Conservation (phyloP, 352 stramenopile species). For the Globisporangium spiculum region DNA sequence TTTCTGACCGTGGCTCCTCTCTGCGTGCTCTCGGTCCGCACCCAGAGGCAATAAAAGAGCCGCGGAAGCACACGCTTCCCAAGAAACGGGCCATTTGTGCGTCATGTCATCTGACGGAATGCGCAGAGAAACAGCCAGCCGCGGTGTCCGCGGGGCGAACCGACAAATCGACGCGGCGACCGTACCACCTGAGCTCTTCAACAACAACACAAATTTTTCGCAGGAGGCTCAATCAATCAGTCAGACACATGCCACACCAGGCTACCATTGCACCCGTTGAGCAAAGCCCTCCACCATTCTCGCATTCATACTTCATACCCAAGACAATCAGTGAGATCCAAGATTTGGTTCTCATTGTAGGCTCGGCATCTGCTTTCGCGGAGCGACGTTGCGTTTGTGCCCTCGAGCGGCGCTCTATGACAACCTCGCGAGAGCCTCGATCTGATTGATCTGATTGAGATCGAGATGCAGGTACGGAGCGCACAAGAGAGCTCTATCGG, state of each 20-base stretch:
- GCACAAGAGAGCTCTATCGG: neutral
- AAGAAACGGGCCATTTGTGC: conserved; percentile 2
- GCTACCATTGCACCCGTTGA: neutral
- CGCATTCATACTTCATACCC: neutral
- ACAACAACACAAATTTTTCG: neutral
- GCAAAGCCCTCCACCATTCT: neutral
- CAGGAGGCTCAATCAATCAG: neutral
- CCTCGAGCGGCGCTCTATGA: neutral
- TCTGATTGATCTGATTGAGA: neutral
- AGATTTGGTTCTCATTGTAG: neutral
- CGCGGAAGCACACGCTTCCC: neutral
- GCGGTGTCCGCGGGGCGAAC: neutral
- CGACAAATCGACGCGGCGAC: conserved; percentile 10
- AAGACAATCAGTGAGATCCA: too few species aligned
- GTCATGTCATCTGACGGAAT: conserved; percentile 1
- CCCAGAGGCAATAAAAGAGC: conserved; percentile 16
- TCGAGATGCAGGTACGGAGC: neutral
- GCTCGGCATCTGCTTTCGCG: neutral
- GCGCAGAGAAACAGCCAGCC: neutral
- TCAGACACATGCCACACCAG: neutral
- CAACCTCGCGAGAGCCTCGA: neutral
- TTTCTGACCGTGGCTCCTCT: neutral
- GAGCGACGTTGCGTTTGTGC: neutral
- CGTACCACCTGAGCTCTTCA: conserved; percentile 6
- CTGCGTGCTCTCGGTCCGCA: neutral